Evolutionary conservation across 495 filamentous ascomycete genomes (phyloP).

Genomic region (Hypomontagnella submonticulosa): DNA sequence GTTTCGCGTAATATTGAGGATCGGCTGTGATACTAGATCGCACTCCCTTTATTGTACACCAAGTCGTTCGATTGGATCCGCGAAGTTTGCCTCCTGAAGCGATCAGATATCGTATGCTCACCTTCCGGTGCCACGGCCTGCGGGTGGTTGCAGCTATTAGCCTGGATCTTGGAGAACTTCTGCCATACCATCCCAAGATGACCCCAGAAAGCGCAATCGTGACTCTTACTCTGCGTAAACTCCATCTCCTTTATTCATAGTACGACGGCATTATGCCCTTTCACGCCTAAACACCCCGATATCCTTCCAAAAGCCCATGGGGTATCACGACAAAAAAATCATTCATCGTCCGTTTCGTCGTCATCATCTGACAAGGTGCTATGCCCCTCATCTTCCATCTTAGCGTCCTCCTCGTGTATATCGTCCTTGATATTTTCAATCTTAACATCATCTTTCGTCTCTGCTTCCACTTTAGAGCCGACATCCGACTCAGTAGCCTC

Average conservation of each 20-base stretch:
- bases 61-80: too few species aligned
- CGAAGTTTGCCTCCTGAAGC: too few species aligned
- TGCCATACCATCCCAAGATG: too few species aligned
- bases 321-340: neutral
- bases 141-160: too few species aligned
- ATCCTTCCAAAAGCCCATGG: too few species aligned
- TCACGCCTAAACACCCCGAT: constrained; percentile 20
- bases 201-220: too few species aligned
- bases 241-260: neutral
- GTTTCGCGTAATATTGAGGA: too few species aligned
- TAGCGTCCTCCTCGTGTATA: constrained; percentile 7
- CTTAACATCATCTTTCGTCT: constrained; percentile 22
- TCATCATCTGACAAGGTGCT: neutral
- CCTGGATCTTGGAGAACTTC: too few species aligned
- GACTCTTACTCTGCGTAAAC: constrained; percentile 8
- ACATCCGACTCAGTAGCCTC: constrained; percentile 18
- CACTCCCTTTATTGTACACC: too few species aligned
- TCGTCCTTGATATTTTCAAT: constrained; percentile 10
- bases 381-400: constrained; percentile 9
- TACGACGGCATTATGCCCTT: neutral
- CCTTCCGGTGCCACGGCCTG: too few species aligned
- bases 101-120: too few species aligned
- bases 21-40: too few species aligned
- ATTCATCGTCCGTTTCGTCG: neutral
- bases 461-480: constrained; percentile 13